phyloP scores from a whole-genome alignment of 1,284 basidiomycete genomes.

The Sporisorium exsertum region DNA sequence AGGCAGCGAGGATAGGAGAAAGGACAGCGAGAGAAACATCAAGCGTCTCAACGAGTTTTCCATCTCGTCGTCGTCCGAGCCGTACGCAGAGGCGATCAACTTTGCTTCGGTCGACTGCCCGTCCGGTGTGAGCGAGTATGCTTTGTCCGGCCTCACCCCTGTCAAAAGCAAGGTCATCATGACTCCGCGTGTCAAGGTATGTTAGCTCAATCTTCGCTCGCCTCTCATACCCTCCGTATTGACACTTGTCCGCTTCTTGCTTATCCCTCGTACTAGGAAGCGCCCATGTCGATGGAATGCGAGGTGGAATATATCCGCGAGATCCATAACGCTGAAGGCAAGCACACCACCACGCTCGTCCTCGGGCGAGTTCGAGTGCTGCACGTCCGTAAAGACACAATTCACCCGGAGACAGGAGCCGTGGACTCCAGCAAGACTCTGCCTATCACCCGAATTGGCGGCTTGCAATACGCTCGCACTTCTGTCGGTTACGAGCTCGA shows the following conservation, averaged over 20 bases:
- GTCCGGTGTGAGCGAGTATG: constrained; percentile 50
- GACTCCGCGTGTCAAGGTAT: constrained; percentile 52
- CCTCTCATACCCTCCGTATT: not conserved
- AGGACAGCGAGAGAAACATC: constrained; percentile 60
- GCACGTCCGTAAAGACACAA: constrained; percentile 57
- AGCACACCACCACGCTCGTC: constrained; percentile 58
- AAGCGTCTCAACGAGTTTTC: constrained; percentile 49
- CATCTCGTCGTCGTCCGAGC: constrained; percentile 54
- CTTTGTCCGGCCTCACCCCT: constrained; percentile 55
- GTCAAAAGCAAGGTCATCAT: constrained; percentile 50
- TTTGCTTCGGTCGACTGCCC: constrained; percentile 60
- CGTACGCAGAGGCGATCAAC: constrained; percentile 59
- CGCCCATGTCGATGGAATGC: constrained; percentile 61
- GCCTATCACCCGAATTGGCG: constrained; percentile 54
- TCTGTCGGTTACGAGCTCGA: constrained; percentile 50
- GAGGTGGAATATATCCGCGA: constrained; percentile 51
- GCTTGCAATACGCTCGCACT: constrained; percentile 49
- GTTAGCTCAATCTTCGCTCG: not conserved
- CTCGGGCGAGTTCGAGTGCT: constrained; percentile 51
- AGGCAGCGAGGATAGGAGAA: constrained; percentile 42
- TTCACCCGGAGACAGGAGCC: constrained; percentile 45
- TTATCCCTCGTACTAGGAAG: constrained; percentile 22
- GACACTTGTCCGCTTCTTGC: not conserved
- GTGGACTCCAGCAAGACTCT: constrained; percentile 52
- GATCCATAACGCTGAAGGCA: constrained; percentile 46